phyloP scores from a whole-genome alignment of 805 yeast genomes.

The Kurtzmaniella fragi region DNA sequence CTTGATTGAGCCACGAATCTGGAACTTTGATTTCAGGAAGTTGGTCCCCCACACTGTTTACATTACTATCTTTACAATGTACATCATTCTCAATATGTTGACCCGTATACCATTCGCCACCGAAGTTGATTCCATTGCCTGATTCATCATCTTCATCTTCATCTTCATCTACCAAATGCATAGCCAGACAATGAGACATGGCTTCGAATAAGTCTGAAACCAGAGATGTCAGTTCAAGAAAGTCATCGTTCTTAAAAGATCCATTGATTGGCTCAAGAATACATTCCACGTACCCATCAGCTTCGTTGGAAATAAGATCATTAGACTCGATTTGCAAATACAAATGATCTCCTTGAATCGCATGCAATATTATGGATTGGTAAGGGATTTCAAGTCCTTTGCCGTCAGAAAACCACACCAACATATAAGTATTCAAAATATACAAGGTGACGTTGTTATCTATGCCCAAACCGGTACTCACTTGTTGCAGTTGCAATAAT shows the following conservation, averaged over 20 bases:
- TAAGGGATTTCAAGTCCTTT: constrained; percentile 33
- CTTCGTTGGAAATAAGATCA: constrained; percentile 10
- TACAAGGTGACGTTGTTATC: constrained; percentile 16
- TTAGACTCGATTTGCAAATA: constrained; percentile 28
- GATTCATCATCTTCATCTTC: constrained; percentile 13
- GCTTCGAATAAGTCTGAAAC: constrained; percentile 22
- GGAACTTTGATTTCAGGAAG: constrained; percentile 19
- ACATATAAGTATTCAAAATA: constrained; percentile 29
- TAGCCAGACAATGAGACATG: constrained; percentile 32
- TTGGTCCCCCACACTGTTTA: constrained; percentile 1
- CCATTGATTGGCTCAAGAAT: constrained; percentile 4
- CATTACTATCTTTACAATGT: not conserved
- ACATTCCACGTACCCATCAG: constrained; percentile 11
- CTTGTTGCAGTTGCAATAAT: constrained; percentile 13
- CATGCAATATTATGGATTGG: constrained; percentile 28
- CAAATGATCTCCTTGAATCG: constrained; percentile 19
- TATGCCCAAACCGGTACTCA: not conserved
- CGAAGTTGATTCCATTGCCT: not conserved
- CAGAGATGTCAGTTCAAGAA: constrained; percentile 3
- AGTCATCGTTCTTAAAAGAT: not conserved
- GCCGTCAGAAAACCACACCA: constrained; percentile 23
- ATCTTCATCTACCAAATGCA: constrained; percentile 26
- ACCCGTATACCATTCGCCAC: not conserved
- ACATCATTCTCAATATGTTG: not conserved
- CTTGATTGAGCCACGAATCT: constrained; percentile 18